Evolutionary conservation across 768 basidiomycete genomes (phyloP).

Genomic region (Exidia glandulosa): DNA sequence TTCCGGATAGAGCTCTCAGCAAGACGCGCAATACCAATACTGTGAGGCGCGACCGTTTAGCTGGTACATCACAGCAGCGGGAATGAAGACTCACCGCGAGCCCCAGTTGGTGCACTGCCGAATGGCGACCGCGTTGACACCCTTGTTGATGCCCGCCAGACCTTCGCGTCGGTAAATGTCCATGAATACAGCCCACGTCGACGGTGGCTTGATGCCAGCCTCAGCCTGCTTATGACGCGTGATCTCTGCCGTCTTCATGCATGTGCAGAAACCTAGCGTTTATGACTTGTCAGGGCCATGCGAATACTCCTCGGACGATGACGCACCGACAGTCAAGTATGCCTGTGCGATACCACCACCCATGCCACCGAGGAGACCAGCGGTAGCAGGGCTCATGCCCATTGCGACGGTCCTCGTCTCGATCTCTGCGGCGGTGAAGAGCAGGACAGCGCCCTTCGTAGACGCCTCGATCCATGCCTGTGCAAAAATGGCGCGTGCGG

Average conservation of each 20-base stretch:
- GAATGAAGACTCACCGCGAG: conserved; percentile 49
- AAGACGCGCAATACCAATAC: conserved; percentile 94
- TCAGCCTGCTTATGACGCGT: conserved; percentile 89
- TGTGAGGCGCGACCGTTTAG: conserved; percentile 19
- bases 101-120: conserved; percentile 93
- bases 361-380: conserved; percentile 93
- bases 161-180: conserved; percentile 94
- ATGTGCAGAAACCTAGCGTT: conserved; percentile 83
- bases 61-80: neutral
- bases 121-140: conserved; percentile 90
- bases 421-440: conserved; percentile 94
- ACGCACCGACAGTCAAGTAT: conserved; percentile 98
- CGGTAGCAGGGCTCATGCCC: conserved; percentile 68
- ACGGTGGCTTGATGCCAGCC: conserved; percentile 73
- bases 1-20: conserved; percentile 74
- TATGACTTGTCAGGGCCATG: conserved; percentile 1
- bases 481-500: conserved; percentile 1
- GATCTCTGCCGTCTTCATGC: conserved; percentile 99
- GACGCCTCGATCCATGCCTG: conserved; percentile 99
- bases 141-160: conserved; percentile 94
- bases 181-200: conserved; percentile 87
- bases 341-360: conserved; percentile 95
- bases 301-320: conserved; percentile 1
- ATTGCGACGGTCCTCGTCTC: conserved; percentile 54
- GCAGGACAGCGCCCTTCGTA: conserved; percentile 91